A percentile compares a stretch with the other conserved stretches of the same genome.
Conservation (phyloP, 2,329 filamentous ascomycete genomes). For the Cladosporium sp. region DNA sequence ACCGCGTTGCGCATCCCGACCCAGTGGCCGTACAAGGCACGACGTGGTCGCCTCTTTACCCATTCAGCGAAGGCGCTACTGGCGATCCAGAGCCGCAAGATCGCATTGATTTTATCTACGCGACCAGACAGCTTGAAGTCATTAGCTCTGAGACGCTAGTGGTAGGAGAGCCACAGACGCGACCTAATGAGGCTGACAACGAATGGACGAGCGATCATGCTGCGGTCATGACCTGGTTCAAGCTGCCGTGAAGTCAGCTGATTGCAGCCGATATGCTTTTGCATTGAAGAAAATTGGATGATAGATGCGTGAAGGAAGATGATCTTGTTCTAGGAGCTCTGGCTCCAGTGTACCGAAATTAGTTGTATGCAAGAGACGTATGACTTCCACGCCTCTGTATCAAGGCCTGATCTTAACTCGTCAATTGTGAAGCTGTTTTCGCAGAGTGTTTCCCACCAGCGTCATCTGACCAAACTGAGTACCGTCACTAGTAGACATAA, state of each 20-base stretch:
- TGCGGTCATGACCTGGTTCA: not conserved
- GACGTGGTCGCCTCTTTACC: conserved; percentile 7
- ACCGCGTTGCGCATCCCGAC: conserved; percentile 3
- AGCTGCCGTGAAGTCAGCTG: not conserved
- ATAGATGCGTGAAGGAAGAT: too few species aligned
- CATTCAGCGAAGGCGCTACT: not conserved
- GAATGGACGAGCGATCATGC: conserved; percentile 7
- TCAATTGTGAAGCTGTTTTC: too few species aligned
- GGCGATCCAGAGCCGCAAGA: conserved; percentile 6
- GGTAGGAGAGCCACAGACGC: not conserved
- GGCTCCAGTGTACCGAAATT: too few species aligned
- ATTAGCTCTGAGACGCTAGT: not conserved
- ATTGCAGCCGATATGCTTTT: not conserved
- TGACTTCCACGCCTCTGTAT: too few species aligned
- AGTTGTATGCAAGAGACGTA: too few species aligned
- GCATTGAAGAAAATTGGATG: too few species aligned
- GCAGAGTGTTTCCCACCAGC: too few species aligned
- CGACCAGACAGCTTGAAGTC: not conserved
- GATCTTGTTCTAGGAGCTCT: too few species aligned
- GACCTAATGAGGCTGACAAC: not conserved
- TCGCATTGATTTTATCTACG: conserved; percentile 9
- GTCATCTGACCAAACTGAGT: too few species aligned
- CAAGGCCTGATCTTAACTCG: too few species aligned
- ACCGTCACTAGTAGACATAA: conserved; percentile 14
- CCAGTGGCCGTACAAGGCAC: not conserved